A percentile compares a stretch with the other conserved stretches of the same genome.
These are phyloP conservation scores for Globisporangium camurandrum DNA, from an alignment of 352 stramenopile genomes.

Conservation along the genomic window DNA sequence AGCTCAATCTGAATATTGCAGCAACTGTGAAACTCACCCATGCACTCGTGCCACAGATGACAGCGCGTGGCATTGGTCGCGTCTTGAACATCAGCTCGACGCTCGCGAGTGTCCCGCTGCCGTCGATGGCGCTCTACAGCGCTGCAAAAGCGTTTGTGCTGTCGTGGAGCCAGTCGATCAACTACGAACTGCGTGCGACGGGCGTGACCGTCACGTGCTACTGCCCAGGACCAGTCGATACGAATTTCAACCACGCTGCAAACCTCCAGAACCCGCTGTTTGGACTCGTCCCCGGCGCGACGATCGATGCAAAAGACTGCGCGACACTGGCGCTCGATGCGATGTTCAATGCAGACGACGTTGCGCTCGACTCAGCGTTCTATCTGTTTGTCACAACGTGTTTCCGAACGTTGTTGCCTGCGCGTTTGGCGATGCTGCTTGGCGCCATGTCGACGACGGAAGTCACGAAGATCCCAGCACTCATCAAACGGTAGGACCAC, in stretches of 20 bases:
- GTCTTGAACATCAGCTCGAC: constrained; percentile 82
- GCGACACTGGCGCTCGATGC: constrained; percentile 32
- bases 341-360: constrained; percentile 41
- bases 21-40: constrained; percentile 54
- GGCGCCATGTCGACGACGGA: constrained; percentile 27
- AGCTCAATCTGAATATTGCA: constrained; percentile 68
- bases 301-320: constrained; percentile 33
- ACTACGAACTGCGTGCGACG: constrained; percentile 70
- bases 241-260: constrained; percentile 56
- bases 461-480: constrained; percentile 18
- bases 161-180: constrained; percentile 69
- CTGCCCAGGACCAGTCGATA: constrained; percentile 54
- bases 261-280: constrained; percentile 36
- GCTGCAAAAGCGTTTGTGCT: constrained; percentile 73
- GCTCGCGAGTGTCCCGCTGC: constrained; percentile 33
- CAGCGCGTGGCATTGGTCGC: constrained; percentile 48
- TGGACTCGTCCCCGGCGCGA: constrained; percentile 31
- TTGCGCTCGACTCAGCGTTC: constrained; percentile 44
- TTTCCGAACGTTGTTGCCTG: constrained; percentile 24
- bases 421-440: constrained; percentile 27
- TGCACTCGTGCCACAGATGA: constrained; percentile 68
- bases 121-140: constrained; percentile 65
- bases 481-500: constrained; percentile 14
- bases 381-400: constrained; percentile 25
- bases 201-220: constrained; percentile 79